Evolutionary conservation across 345 rosid genomes (phyloP).

Genomic region (Populus alba): DNA sequence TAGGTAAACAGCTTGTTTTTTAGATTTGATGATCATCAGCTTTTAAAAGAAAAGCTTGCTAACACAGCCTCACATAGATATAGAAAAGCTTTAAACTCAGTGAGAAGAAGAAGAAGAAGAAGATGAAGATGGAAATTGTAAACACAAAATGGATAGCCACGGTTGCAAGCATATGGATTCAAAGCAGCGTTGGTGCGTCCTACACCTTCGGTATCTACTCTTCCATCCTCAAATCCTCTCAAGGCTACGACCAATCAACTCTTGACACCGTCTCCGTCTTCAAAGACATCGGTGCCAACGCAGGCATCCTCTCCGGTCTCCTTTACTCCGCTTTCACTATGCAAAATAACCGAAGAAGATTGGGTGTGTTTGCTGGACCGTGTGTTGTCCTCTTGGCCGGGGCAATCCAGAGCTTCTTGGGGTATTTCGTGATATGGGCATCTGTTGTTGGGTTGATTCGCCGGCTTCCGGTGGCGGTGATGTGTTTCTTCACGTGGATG

Average conservation of each 20-base stretch:
- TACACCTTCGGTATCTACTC: slow-evolving; percentile 89
- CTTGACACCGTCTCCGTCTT: slow-evolving; percentile 96
- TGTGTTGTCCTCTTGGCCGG: slow-evolving; percentile 73
- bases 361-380: slow-evolving; percentile 38
- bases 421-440: slow-evolving; percentile 86
- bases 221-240: slow-evolving; percentile 64
- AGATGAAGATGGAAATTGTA: slow-evolving; percentile 2
- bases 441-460: slow-evolving; percentile 60
- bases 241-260: slow-evolving; percentile 77
- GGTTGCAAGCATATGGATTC: slow-evolving; percentile 87
- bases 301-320: slow-evolving; percentile 74
- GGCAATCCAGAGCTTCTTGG: slow-evolving; percentile 63
- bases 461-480: slow-evolving; percentile 60
- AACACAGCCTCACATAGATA: too few species aligned
- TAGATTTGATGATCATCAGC: too few species aligned
- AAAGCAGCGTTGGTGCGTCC: slow-evolving; percentile 59
- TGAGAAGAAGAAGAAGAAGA: neutral
- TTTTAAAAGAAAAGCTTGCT: too few species aligned
- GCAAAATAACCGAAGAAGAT: slow-evolving; percentile 15
- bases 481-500: slow-evolving; percentile 68
- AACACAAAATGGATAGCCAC: slow-evolving; percentile 64
- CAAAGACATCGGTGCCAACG: slow-evolving; percentile 92
- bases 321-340: slow-evolving; percentile 54
- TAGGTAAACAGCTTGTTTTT: too few species aligned
- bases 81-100: too few species aligned